Conservation (phyloP, 371 early-diverging fungal species). For the Mucor indicus region DNA sequence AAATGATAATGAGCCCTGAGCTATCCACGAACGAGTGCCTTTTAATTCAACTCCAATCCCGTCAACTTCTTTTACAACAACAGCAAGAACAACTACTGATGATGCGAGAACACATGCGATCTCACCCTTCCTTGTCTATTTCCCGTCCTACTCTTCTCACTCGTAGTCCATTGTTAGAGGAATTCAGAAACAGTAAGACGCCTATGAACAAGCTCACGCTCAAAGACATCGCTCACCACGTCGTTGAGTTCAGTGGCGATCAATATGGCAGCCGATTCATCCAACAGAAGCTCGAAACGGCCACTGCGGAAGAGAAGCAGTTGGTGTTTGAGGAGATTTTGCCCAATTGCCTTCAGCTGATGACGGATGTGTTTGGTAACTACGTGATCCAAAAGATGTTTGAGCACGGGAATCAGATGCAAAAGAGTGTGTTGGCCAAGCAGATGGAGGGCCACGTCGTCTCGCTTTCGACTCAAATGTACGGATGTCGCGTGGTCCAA, state of each 20-base stretch:
- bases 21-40: no score
- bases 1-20: conserved; percentile 51
- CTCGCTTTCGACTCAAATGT: conserved; percentile 98
- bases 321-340: conserved; percentile 96
- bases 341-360: conserved; percentile 90
- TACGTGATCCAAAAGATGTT: conserved; percentile 99
- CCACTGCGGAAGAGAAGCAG: conserved; percentile 90
- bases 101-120: conserved; percentile 23
- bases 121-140: conserved; percentile 40
- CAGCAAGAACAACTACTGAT: conserved; percentile 25
- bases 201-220: conserved; percentile 93
- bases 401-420: conserved; percentile 89
- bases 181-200: conserved; percentile 92
- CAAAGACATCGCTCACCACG: conserved; percentile 86
- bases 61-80: conserved; percentile 53
- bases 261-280: conserved; percentile 99
- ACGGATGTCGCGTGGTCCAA: conserved; percentile 99
- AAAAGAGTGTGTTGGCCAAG: conserved; percentile 82
- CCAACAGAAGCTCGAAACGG: conserved; percentile 97
- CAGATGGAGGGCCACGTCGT: conserved; percentile 95
- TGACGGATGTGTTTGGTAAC: conserved; percentile 99
- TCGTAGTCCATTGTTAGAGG: conserved; percentile 86
- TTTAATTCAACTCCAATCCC: conserved; percentile 54
- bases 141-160: no score
- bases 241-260: conserved; percentile 98